Percentiles rank a stretch among this genome's conserved stretches.
These are phyloP conservation scores for Pleurotus cornucopiae DNA, from an alignment of 768 basidiomycete genomes.

Conservation along the genomic window DNA sequence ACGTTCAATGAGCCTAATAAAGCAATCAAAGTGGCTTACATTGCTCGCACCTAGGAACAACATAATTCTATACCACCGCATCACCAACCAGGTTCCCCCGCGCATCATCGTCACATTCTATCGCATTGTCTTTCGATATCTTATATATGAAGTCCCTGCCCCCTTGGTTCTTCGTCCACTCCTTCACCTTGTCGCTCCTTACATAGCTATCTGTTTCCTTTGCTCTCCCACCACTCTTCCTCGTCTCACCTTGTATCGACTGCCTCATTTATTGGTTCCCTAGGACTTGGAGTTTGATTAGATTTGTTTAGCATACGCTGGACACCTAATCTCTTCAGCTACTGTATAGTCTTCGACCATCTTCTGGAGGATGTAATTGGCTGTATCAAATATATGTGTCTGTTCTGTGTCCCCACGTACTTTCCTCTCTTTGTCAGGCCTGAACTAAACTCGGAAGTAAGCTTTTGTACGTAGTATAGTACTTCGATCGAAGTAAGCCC, in stretches of 20 bases:
- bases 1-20: neutral
- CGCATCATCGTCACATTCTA: neutral
- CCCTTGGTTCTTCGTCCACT: conserved; percentile 1
- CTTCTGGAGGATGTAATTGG: neutral
- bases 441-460: too few species aligned
- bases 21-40: neutral
- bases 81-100: neutral
- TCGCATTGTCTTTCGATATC: neutral
- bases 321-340: neutral
- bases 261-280: neutral
- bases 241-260: conserved; percentile 1
- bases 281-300: neutral
- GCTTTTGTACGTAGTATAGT: too few species aligned
- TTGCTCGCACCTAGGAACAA: neutral
- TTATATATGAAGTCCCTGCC: neutral
- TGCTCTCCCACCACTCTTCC: neutral
- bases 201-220: neutral
- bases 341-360: neutral
- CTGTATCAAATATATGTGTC: conserved; percentile 7
- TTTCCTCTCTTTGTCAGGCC: too few species aligned
- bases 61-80: neutral
- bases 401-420: neutral
- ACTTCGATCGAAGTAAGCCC: too few species aligned
- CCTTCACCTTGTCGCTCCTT: conserved; percentile 2
- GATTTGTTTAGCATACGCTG: neutral